These are phyloP conservation scores for Fraxinus sp. DNA, from an alignment of 305 asterid species.

Conservation along the genomic window DNA sequence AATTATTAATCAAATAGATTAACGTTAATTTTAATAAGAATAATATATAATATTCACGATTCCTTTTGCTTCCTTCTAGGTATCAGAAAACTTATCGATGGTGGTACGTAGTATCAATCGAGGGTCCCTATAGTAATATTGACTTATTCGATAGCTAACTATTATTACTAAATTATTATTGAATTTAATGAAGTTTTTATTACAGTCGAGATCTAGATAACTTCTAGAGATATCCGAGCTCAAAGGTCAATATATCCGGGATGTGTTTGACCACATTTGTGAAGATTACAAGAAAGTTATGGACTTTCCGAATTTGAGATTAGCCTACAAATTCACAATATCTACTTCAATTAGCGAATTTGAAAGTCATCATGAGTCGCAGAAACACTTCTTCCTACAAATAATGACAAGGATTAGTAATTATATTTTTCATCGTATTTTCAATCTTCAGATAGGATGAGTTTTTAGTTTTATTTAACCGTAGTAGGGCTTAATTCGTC, in stretches of 20 bases:
- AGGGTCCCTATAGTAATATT: not conserved
- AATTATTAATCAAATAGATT: not conserved
- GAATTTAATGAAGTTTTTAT: not conserved
- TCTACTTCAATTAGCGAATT: not conserved
- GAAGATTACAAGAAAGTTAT: no score
- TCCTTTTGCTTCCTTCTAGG: not conserved
- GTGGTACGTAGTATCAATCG: not conserved
- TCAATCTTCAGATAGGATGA: no score
- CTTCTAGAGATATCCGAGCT: not conserved
- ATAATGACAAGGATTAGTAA: no score
- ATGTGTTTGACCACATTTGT: no score
- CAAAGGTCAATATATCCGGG: no score
- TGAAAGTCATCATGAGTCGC: not conserved
- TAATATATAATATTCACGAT: not conserved
- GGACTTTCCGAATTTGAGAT: no score
- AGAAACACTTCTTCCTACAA: not conserved
- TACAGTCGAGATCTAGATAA: not conserved
- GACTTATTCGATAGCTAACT: not conserved
- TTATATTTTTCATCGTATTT: no score
- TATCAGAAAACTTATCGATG: no score
- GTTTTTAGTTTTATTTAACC: no score
- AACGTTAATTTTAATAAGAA: not conserved
- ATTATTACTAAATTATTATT: no score
- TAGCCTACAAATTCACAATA: no score
- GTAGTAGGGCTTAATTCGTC: no score